Base-by-base conservation (phyloP, 805 yeast species). In the Saccharomycopsis synnaedendra region DNA sequence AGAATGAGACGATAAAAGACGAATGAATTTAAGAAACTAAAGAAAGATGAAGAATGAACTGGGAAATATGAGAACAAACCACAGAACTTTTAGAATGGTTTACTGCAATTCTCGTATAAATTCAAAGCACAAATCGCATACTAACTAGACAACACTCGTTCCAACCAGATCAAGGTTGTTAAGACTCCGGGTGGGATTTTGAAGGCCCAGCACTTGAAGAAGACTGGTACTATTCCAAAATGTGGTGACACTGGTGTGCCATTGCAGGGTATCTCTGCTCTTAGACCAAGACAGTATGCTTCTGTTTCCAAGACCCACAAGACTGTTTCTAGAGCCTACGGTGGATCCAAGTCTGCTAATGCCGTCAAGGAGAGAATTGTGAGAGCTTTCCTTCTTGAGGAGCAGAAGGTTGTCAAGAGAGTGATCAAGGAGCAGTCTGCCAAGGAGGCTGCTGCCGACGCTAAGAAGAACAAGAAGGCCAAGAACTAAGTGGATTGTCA, bases 121-220 rank as follows among this genome's bases (percentile, higher is more conserved):
- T 2, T 19, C 19, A 19, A 34, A 34, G 10, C 36, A 34, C n/a
- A 9, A 34, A 8, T 34, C 2, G n/a, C 36, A 34, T 9, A n/a
- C 11, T 30, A n/a, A 45, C 55, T 64, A 85, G 94, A 88, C 96
- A 93, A 93, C 95, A 89, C 98, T 83, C 84, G 82, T 75, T 93
- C 98, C 65, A 93, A 93, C 96, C 86, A 85, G 80, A 90, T 93
- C 80, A 90, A 85, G 89, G 95, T 90, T 75, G 95, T 90, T 66
- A 93, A 90, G 86, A 93, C 99, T 76, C 98, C 99, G 75, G 99
- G 99, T 82, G 97, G 97, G 71, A 84, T 83, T 75, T 82, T 93
- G 75, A 82, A 88, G 70, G 96, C 96, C 69, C 96, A 89, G 75
- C 98, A 93, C 79, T 78, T 87, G 68, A 86, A 86, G 84, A 88